Percentiles rank a stretch among this genome's conserved stretches.
Evolutionary conservation across 352 stramenopile genomes (phyloP).

Genomic region (Phytophthora pini): DNA sequence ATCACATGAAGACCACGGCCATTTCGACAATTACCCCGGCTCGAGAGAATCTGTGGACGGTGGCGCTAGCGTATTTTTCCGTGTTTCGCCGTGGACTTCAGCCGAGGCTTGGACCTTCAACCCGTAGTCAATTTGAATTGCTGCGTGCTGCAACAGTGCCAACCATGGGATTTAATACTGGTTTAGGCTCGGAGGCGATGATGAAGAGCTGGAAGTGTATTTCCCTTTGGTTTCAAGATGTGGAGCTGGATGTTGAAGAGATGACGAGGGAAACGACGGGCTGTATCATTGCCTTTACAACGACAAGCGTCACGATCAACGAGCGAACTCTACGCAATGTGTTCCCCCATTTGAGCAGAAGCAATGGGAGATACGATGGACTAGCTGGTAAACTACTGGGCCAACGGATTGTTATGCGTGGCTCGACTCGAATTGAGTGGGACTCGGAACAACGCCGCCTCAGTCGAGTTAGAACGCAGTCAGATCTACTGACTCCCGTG

Average conservation of each 20-base stretch:
- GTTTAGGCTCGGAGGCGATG: constrained; percentile 4
- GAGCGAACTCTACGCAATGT: constrained; percentile 8
- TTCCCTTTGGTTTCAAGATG: constrained; percentile 19
- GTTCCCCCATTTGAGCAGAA: constrained; percentile 9
- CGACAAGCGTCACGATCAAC: constrained; percentile 5
- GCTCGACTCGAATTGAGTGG: constrained; percentile 11
- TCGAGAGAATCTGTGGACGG: constrained; percentile 12
- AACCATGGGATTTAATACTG: constrained; percentile 8
- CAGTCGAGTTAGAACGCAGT: background rate
- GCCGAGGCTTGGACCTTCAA: background rate
- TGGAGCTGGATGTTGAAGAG: constrained; percentile 14
- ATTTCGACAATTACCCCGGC: background rate
- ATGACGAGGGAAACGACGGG: background rate
- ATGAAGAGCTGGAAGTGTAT: constrained; percentile 18
- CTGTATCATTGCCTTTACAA: background rate
- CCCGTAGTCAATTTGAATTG: constrained; percentile 3
- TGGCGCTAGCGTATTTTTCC: constrained; percentile 14
- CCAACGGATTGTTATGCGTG: constrained; percentile 6
- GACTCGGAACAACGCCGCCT: background rate
- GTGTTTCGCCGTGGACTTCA: constrained; percentile 17
- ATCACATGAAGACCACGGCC: background rate
- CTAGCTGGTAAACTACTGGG: constrained; percentile 3
- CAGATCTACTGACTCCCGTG: constrained; percentile 18
- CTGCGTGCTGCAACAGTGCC: background rate
- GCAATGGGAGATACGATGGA: background rate